A percentile compares a stretch with the other conserved stretches of the same genome.
Conservation (phyloP, 306 rosid species). For the Lagenaria siceraria region DNA sequence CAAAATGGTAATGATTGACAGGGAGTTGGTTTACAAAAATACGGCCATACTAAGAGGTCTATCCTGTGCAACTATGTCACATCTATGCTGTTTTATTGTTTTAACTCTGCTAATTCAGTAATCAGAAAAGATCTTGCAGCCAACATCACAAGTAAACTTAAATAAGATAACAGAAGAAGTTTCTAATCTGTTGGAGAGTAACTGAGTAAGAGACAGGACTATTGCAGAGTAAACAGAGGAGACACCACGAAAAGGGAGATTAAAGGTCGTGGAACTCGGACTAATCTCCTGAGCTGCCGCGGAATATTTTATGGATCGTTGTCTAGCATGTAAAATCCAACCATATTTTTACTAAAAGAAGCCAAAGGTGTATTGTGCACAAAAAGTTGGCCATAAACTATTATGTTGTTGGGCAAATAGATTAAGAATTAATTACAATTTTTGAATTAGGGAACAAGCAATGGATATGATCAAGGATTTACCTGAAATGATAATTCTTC, state of each 20-base stretch:
- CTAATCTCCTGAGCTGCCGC: neutral
- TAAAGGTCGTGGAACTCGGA: neutral
- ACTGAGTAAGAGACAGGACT: neutral
- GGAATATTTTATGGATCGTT: neutral
- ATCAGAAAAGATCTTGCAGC: neutral
- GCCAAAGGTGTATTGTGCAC: neutral
- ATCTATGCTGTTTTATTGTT: neutral
- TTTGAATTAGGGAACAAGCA: neutral
- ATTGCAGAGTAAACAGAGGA: neutral
- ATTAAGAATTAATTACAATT: too few species aligned
- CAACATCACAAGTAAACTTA: neutral
- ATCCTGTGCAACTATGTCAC: neutral
- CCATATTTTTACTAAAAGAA: neutral
- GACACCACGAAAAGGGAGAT: neutral
- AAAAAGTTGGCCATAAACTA: neutral
- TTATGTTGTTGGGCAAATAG: neutral
- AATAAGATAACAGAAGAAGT: neutral
- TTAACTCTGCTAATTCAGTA: neutral
- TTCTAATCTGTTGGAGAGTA: neutral
- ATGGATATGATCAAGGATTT: neutral
- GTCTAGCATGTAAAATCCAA: neutral
- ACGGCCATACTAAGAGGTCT: neutral
- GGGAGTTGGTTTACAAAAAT: neutral
- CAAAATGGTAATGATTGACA: neutral
- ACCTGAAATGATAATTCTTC: constrained; percentile 69